Percentiles rank a stretch among this genome's conserved stretches.
Evolutionary conservation across 768 basidiomycete genomes (phyloP).

Genomic region (Asterophora lycoperdoides): DNA sequence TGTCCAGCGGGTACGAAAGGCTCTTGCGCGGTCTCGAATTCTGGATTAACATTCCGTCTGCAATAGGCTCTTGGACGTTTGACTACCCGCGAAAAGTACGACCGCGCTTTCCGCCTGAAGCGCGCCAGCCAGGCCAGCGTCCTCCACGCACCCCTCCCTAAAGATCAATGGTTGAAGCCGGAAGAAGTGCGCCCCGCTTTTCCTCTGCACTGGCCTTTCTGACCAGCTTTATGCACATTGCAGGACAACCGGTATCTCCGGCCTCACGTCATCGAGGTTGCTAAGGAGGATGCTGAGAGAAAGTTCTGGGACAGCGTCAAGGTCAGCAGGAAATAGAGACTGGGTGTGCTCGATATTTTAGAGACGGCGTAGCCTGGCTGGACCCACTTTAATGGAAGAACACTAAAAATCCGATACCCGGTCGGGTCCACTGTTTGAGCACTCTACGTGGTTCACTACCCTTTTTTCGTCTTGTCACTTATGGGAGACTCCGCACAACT

Average conservation of each 20-base stretch:
- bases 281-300: slow-evolving; percentile 75
- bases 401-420: neutral
- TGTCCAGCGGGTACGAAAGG: slow-evolving; percentile 66
- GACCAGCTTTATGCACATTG: slow-evolving; percentile 4
- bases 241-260: slow-evolving; percentile 91
- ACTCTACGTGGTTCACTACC: too few species aligned
- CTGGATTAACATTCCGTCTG: slow-evolving; percentile 4
- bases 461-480: too few species aligned
- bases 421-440: too few species aligned
- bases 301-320: slow-evolving; percentile 73
- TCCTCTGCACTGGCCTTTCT: neutral
- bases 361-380: neutral
- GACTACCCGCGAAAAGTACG: slow-evolving; percentile 75
- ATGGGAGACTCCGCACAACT: too few species aligned
- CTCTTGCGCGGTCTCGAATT: neutral
- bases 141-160: slow-evolving; percentile 74
- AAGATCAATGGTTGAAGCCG: slow-evolving; percentile 72
- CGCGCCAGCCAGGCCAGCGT: slow-evolving; percentile 76
- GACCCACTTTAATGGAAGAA: slow-evolving; percentile 1
- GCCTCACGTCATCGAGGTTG: slow-evolving; percentile 69
- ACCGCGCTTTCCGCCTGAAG: slow-evolving; percentile 88
- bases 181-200: slow-evolving; percentile 56
- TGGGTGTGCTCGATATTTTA: slow-evolving; percentile 3
- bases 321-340: slow-evolving; percentile 63
- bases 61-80: slow-evolving; percentile 79